Evolutionary conservation across 2,329 filamentous ascomycete species (phyloP), one percentile per base, ranked within the genome.

Genomic region (Penicillium sp.): DNA sequence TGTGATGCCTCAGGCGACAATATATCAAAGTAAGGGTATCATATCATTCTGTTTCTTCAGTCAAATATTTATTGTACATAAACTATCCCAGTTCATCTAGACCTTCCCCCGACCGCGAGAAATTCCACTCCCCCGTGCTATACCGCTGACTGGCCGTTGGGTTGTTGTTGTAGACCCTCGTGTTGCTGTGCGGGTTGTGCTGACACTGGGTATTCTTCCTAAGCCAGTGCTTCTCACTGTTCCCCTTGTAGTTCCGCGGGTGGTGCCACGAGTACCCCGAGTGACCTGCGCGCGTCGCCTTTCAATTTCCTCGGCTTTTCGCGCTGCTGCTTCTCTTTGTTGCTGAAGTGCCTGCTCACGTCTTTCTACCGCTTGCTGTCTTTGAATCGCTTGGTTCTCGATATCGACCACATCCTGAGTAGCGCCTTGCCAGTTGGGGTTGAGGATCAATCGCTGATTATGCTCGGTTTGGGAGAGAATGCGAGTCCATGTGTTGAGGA

Each of bases 381-480:
- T 86, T 59, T 87, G 78, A 12, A 86, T 72, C 3, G 86, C 86
- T 70, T 97, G 93, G 51, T 86, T 87, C 73, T 97, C 93, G 53
- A 91, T 84, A 58, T 96, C 91, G n/a, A 85, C 81, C 37, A 96
- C 75, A 75, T 99, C 94, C 68, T 92, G 86, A 5, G 85, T 89
- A 28, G 92, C 89, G 54, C 94, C 94, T 69, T 93, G 88, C 91
- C 93, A 99, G 56, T 85, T 81, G 2, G 91, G 89, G 68, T 96
- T 89, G 43, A 97, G 81, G 42, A 99, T 88, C 48, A 99, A 80
- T 25, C 94, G 87, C 73, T 97, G 92, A 70, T 96, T 97, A 75
- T 99, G 94, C 75, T 99, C 94, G 5, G 94, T 97, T 74, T 99
- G 94, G 7, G 91, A 94, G 12, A 99, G 84, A 62, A 99, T 97